Percentiles rank a stretch among this genome's conserved stretches.
phyloP scores from a whole-genome alignment of 352 stramenopile genomes.

The Phytophthora rubi region DNA sequence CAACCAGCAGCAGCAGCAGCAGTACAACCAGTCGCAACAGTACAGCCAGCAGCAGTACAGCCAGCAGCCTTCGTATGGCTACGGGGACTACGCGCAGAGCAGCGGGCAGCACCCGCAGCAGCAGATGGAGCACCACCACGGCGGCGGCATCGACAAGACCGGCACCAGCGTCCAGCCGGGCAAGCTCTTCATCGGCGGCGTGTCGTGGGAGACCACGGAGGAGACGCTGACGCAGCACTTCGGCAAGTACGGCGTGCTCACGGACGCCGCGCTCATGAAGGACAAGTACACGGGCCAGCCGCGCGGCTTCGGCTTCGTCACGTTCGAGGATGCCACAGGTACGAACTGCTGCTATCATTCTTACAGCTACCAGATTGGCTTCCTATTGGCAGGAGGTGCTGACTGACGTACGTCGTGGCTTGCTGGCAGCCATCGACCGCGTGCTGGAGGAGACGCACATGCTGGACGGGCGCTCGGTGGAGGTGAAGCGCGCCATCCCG shows the following conservation, averaged over 20 bases:
- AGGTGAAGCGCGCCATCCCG: constrained; percentile 93
- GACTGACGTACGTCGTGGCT: constrained; percentile 37
- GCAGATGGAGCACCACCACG: constrained; percentile 41
- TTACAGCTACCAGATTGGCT: no score
- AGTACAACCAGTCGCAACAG: neutral
- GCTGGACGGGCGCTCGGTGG: constrained; percentile 90
- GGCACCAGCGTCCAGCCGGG: constrained; percentile 48
- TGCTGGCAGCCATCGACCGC: constrained; percentile 69
- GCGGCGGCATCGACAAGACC: constrained; percentile 36
- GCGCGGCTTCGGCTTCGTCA: constrained; percentile 94
- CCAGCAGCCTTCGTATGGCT: constrained; percentile 24
- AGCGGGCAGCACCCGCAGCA: constrained; percentile 53
- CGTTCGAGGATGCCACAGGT: constrained; percentile 91
- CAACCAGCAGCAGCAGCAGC: constrained; percentile 19
- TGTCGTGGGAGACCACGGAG: constrained; percentile 95
- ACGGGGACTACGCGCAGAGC: constrained; percentile 42
- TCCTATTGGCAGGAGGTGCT: neutral
- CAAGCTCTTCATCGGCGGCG: constrained; percentile 93
- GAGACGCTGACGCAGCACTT: constrained; percentile 91
- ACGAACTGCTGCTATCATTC: constrained; percentile 8
- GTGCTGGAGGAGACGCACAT: constrained; percentile 88
- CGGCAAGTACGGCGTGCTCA: constrained; percentile 87
- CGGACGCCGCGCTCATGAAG: constrained; percentile 92
- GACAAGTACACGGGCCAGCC: constrained; percentile 94
- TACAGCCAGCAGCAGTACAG: constrained; percentile 20